These are phyloP conservation scores for Aspergillus fumigatiaffinis DNA, from an alignment of 2,329 filamentous ascomycete genomes.

Conservation along the genomic window DNA sequence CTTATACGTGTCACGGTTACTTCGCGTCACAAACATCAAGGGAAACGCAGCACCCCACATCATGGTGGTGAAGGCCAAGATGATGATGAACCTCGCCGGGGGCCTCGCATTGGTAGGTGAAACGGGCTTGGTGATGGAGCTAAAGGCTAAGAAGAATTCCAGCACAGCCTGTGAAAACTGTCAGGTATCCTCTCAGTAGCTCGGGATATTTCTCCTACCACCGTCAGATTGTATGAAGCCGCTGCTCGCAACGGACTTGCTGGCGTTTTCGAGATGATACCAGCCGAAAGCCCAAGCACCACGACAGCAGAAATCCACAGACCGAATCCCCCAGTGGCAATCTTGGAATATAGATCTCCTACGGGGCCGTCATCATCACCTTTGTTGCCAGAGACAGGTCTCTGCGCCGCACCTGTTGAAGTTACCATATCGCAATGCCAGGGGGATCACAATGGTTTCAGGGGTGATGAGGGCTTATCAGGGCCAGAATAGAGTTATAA, in stretches of 20 bases:
- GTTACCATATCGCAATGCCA: not conserved
- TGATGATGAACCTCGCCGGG: not conserved
- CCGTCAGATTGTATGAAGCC: slow-evolving; percentile 1
- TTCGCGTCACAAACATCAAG: slow-evolving; percentile 2
- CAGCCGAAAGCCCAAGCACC: slow-evolving; percentile 1
- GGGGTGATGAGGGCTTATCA: too few species aligned
- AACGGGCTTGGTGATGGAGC: slow-evolving; percentile 1
- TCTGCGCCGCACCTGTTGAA: not conserved
- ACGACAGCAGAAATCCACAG: slow-evolving; percentile 1
- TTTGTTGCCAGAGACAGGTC: not conserved
- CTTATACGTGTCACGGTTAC: not conserved
- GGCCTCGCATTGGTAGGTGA: slow-evolving; percentile 1
- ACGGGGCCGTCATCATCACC: not conserved
- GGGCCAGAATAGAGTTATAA: too few species aligned
- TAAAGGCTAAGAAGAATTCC: slow-evolving; percentile 1
- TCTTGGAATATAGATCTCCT: not conserved
- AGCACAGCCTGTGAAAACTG: not conserved
- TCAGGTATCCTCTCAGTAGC: too few species aligned
- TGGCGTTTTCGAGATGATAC: slow-evolving; percentile 1
- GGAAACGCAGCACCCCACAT: slow-evolving; percentile 1
- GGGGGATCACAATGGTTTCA: too few species aligned
- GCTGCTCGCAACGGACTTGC: slow-evolving; percentile 1
- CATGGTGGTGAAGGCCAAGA: not conserved
- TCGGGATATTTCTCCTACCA: not conserved
- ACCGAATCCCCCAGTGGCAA: not conserved